phyloP scores from a whole-genome alignment of 2,329 filamentous ascomycete species.

The Venturia oleaginea region DNA sequence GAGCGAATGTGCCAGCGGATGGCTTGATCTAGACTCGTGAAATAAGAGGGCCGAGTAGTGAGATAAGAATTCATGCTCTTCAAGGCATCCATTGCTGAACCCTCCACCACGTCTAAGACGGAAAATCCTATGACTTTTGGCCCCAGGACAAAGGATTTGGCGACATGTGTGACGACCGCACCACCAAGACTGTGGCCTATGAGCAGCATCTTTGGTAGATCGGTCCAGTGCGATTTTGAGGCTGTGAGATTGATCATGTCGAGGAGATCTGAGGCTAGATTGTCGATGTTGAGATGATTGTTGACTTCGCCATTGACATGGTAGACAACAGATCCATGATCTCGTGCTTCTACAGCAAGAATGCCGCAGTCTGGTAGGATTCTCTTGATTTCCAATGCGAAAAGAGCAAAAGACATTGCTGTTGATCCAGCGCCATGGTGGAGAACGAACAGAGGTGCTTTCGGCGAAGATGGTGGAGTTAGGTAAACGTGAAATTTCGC shows the following conservation, averaged over 20 bases:
- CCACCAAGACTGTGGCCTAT: slow-evolving; percentile 91
- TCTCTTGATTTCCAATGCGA: slow-evolving; percentile 68
- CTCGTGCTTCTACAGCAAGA: slow-evolving; percentile 75
- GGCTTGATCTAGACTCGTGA: slow-evolving; percentile 66
- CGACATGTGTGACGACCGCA: slow-evolving; percentile 79
- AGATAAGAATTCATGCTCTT: slow-evolving; percentile 92
- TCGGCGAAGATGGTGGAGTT: slow-evolving; percentile 59
- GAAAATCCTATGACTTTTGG: slow-evolving; percentile 69
- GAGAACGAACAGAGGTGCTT: slow-evolving; percentile 77
- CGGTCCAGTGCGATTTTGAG: slow-evolving; percentile 60
- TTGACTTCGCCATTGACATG: slow-evolving; percentile 26
- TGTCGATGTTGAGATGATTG: slow-evolving; percentile 62
- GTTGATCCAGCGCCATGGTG: slow-evolving; percentile 95
- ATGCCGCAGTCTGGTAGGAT: slow-evolving; percentile 72
- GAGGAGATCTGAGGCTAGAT: slow-evolving; percentile 64
- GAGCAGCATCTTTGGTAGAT: slow-evolving; percentile 66
- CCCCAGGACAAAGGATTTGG: slow-evolving; percentile 57
- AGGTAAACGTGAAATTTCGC: slow-evolving; percentile 79
- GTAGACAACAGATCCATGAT: slow-evolving; percentile 63
- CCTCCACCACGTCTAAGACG: slow-evolving; percentile 89
- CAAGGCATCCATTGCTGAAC: slow-evolving; percentile 88
- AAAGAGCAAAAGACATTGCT: slow-evolving; percentile 79
- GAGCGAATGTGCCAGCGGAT: slow-evolving; percentile 93
- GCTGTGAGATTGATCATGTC: slow-evolving; percentile 60
- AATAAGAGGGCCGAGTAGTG: slow-evolving; percentile 67